A percentile compares a stretch with the other conserved stretches of the same genome.
phyloP scores from a whole-genome alignment of 2,329 filamentous ascomycete species.

The Chaetomiaceae sp. region DNA sequence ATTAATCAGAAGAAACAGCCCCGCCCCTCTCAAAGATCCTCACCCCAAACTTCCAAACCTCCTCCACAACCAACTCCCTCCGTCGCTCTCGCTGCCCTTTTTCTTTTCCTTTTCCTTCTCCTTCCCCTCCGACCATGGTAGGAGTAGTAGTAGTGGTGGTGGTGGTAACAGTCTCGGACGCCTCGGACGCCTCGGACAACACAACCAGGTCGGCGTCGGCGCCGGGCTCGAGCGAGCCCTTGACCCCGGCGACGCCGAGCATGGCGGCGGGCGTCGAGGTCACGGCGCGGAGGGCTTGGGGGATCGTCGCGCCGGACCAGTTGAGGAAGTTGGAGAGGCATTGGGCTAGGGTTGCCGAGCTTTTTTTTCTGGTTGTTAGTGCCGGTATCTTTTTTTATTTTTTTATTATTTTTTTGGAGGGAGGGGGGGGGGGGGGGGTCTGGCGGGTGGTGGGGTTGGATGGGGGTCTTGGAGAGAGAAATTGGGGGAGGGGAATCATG shows the following conservation, averaged over 20 bases:
- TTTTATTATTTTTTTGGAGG: background rate
- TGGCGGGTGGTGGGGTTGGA: too few species aligned
- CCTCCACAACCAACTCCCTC: constrained; percentile 55
- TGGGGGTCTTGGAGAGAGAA: too few species aligned
- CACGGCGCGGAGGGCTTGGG: constrained; percentile 66
- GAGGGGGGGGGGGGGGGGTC: too few species aligned
- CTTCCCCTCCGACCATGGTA: too few species aligned
- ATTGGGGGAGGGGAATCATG: background rate
- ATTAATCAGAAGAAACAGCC: background rate
- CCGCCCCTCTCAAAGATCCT: constrained; percentile 37
- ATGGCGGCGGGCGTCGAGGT: constrained; percentile 74
- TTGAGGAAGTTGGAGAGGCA: constrained; percentile 77
- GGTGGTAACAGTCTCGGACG: too few species aligned
- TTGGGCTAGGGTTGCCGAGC: constrained; percentile 69
- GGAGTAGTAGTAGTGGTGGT: too few species aligned
- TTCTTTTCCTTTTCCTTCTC: too few species aligned
- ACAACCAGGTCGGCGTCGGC: constrained; percentile 68
- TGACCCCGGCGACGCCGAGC: constrained; percentile 62
- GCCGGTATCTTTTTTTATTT: too few species aligned
- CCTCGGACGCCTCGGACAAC: constrained; percentile 58
- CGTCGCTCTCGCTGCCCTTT: constrained; percentile 39
- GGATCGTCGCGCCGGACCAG: constrained; percentile 66
- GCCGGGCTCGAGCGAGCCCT: constrained; percentile 61
- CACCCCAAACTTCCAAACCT: constrained; percentile 75
- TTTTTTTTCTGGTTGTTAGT: constrained; percentile 31